Percentiles rank a stretch among this genome's conserved stretches.
Evolutionary conservation across 768 basidiomycete genomes (phyloP).

Genomic region (Lactarius tabidus): DNA sequence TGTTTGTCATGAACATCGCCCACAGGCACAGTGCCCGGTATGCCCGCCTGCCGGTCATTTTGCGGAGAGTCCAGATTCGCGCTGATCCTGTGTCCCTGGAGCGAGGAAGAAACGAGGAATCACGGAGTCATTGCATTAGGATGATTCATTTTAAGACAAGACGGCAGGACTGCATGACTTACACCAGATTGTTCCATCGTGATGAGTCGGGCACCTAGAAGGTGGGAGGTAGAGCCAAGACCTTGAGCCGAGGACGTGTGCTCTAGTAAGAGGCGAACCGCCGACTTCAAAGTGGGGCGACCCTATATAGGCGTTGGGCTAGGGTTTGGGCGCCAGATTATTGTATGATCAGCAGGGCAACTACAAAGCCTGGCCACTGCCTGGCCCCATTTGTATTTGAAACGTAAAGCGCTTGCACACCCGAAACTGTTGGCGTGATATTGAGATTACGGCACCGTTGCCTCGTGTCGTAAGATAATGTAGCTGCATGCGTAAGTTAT

Average conservation of each 20-base stretch:
- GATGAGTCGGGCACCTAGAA: too few species aligned
- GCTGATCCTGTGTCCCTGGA: not conserved
- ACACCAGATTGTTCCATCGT: not conserved
- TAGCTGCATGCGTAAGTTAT: too few species aligned
- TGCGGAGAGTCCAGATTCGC: not conserved
- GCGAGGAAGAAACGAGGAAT: not conserved
- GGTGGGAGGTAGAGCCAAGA: not conserved
- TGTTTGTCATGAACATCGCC: not conserved
- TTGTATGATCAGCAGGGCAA: too few species aligned
- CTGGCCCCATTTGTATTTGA: too few species aligned
- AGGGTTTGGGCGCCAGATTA: too few species aligned
- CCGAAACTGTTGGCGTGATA: too few species aligned
- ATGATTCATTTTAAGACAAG: not conserved
- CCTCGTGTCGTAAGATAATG: too few species aligned
- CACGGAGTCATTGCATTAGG: not conserved
- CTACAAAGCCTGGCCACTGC: too few species aligned
- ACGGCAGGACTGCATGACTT: not conserved
- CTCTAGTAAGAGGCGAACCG: not conserved
- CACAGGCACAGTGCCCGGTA: not conserved
- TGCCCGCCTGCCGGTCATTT: not conserved
- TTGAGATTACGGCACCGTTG: too few species aligned
- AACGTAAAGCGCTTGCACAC: too few species aligned
- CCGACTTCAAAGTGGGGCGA: too few species aligned
- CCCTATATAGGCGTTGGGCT: too few species aligned
- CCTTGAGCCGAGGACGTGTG: not conserved